Base-by-base conservation (phyloP, 306 rosid genomes). In the Mimosa bimucronata region DNA sequence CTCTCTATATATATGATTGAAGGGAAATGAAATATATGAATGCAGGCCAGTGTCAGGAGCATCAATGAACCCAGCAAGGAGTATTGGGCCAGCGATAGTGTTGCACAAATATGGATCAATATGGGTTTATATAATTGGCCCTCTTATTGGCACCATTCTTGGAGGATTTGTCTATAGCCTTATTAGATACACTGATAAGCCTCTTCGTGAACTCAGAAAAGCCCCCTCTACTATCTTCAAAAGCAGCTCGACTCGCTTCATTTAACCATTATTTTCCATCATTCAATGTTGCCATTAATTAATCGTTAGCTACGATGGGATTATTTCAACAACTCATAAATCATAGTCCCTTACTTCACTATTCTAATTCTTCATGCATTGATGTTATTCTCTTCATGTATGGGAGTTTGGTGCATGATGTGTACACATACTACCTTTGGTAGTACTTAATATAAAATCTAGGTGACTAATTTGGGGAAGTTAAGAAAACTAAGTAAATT, bases 1-100 rank as follows among this genome's bases (percentile, higher is more conserved):
- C n/a, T n/a, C n/a, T n/a, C n/a, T n/a, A n/a, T 34, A 34, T 34
- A 46, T 11, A 2, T 10, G 48, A 44, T 46, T 13, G 53, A 15
- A 46, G 53, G 15, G 53, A 15, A 46, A 46, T 46, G 53, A 5
- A 3, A 45, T 46, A 18, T 13, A 46, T 41, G 11, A 46, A 46
- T 46, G 31, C 53, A 69, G 97, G 71, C 91, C 89, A 0, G 71
- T 92, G 18, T 83, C 89, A 23, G 97, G 96, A 68, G 97, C 84
- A 0, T 92, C 94, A 0, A 88, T 92, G 97, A 89, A 92, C 82
- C 97, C 97, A 41, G 91, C 94, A 0, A 83, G 97, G 84, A 92
- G 89, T 72, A 34, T 91, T 57, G 96, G 96, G 57, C 97, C 96
- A 0, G 94, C 97, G 1, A 3, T 92, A 44, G 75, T 89, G 64